A percentile compares a stretch with the other conserved stretches of the same genome.
Evolutionary conservation across 106 monocot species (phyloP).

Genomic region (Phalaenopsis aphrodite): DNA sequence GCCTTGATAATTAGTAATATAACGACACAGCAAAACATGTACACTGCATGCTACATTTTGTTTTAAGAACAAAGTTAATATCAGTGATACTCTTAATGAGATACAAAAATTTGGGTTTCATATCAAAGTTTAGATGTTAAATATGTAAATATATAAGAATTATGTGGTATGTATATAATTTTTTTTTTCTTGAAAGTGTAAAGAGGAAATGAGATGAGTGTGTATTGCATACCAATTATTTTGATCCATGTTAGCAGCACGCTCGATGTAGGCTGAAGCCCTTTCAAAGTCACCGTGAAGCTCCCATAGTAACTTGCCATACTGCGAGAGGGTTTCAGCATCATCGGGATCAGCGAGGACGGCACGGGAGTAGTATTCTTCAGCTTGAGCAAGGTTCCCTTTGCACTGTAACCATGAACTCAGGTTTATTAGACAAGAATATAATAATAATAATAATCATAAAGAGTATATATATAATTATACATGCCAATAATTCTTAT

Average conservation of each 20-base stretch:
- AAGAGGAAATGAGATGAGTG: not conserved
- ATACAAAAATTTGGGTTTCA: too few species aligned
- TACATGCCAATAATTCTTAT: too few species aligned
- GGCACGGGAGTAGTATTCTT: slow-evolving; percentile 75
- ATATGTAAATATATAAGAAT: too few species aligned
- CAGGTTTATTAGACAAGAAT: not conserved
- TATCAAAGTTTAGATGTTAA: too few species aligned
- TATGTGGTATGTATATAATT: too few species aligned
- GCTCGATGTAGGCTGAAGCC: slow-evolving; percentile 58
- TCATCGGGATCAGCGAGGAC: slow-evolving; percentile 67
- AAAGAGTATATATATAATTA: too few species aligned
- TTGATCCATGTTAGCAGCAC: slow-evolving; percentile 17
- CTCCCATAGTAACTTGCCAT: slow-evolving; percentile 74
- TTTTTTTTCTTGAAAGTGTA: not conserved
- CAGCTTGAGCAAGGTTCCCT: slow-evolving; percentile 42
- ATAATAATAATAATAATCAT: not conserved
- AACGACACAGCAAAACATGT: too few species aligned
- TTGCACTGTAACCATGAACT: slow-evolving; percentile 27
- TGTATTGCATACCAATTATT: not conserved
- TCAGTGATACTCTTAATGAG: too few species aligned
- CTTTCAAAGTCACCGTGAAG: slow-evolving; percentile 57
- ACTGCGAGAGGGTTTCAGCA: slow-evolving; percentile 61
- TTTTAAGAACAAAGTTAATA: too few species aligned
- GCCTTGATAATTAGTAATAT: too few species aligned
- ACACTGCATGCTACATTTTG: too few species aligned